Evolutionary conservation across 2,329 filamentous ascomycete species (phyloP).

Genomic region (Sclerotinia spermophila): DNA sequence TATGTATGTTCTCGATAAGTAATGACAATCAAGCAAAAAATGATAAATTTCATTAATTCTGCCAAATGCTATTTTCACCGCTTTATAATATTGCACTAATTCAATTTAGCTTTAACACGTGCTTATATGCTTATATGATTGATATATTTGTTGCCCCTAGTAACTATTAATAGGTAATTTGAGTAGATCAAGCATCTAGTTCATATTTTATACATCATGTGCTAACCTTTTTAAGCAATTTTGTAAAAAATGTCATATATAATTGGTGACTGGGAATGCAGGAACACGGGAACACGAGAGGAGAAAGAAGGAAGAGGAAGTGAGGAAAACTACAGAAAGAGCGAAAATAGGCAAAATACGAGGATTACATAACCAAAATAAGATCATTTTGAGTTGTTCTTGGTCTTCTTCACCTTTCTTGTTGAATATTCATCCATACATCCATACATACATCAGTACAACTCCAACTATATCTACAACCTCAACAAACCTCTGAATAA

Average conservation of each 20-base stretch:
- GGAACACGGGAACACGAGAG: slow-evolving; percentile 7
- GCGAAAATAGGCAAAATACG: not conserved
- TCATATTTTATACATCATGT: not conserved
- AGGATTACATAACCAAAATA: not conserved
- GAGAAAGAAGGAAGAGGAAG: not conserved
- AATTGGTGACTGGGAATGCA: slow-evolving; percentile 13
- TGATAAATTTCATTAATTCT: slow-evolving; percentile 19
- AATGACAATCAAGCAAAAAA: slow-evolving; percentile 7
- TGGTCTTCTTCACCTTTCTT: not conserved
- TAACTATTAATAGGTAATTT: not conserved
- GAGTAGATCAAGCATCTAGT: not conserved
- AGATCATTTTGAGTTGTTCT: not conserved
- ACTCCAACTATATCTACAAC: not conserved
- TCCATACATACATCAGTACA: not conserved
- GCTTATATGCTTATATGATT: not conserved
- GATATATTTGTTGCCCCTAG: not conserved
- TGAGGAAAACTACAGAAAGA: not conserved
- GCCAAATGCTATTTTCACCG: not conserved
- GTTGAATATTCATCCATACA: too few relatives aligned
- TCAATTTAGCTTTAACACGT: not conserved
- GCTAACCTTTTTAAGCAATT: not conserved
- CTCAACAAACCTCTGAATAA: slow-evolving; percentile 4
- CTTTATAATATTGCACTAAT: not conserved
- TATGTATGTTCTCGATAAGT: slow-evolving; percentile 3
- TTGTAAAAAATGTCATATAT: not conserved